Evolutionary conservation across 306 rosid species (phyloP).

Genomic region (Medicago arabica): DNA sequence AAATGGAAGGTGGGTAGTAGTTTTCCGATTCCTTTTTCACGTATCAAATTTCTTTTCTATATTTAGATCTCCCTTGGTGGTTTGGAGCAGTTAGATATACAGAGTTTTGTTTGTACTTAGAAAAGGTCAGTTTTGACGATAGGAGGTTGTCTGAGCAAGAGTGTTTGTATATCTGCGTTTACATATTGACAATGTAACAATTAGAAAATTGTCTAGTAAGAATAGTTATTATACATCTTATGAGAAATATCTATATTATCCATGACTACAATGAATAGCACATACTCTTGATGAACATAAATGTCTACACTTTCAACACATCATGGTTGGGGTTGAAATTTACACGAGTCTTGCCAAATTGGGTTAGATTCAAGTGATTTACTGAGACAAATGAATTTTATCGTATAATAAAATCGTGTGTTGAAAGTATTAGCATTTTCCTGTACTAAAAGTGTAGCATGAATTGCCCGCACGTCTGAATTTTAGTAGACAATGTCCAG

Average conservation of each 20-base stretch:
- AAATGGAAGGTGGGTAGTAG: slow-evolving; percentile 13
- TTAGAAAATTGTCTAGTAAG: slow-evolving; percentile 20
- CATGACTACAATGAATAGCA: neutral
- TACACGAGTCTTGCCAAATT: neutral
- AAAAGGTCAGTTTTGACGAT: slow-evolving; percentile 33
- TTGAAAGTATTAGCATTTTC: too few species aligned
- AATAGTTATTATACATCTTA: slow-evolving; percentile 22
- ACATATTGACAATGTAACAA: slow-evolving; percentile 1
- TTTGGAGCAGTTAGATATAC: slow-evolving; percentile 1
- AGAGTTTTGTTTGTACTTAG: slow-evolving; percentile 14
- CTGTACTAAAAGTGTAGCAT: too few species aligned
- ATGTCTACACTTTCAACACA: neutral
- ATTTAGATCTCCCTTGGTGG: neutral
- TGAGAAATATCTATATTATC: neutral
- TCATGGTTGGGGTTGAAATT: neutral
- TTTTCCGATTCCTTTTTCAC: slow-evolving; percentile 12
- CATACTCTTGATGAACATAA: neutral
- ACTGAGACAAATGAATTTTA: neutral
- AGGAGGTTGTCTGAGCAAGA: slow-evolving; percentile 26
- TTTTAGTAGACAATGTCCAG: too few species aligned
- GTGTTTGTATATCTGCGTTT: slow-evolving; percentile 32
- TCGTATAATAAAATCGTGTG: too few species aligned
- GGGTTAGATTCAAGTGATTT: neutral
- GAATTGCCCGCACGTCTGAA: too few species aligned
- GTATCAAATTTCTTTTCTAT: slow-evolving; percentile 9